These are phyloP conservation scores for Barnettozyma siamensis DNA, from an alignment of 805 yeast genomes.

Conservation along the genomic window DNA sequence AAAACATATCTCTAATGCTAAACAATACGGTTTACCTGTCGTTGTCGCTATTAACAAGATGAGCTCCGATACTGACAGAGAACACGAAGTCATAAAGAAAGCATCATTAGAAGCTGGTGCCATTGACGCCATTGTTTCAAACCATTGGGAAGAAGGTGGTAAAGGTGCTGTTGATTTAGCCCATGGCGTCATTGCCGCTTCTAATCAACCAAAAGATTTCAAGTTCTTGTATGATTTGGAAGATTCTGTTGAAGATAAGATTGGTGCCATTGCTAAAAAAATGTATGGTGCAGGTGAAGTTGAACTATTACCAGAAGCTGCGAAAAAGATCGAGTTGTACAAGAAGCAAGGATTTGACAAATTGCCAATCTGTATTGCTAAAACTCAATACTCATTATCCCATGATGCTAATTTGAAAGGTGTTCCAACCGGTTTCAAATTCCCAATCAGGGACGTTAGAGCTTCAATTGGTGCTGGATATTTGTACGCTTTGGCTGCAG, in stretches of 20 bases:
- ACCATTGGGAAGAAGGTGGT: slow-evolving; percentile 97
- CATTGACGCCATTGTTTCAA: slow-evolving; percentile 78
- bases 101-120: slow-evolving; percentile 93
- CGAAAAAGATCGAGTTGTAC: slow-evolving; percentile 62
- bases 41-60: slow-evolving; percentile 92
- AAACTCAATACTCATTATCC: slow-evolving; percentile 79
- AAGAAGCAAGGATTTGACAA: slow-evolving; percentile 71
- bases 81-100: slow-evolving; percentile 70
- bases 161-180: slow-evolving; percentile 83
- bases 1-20: slow-evolving; percentile 85
- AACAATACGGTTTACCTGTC: slow-evolving; percentile 82
- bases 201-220: slow-evolving; percentile 44
- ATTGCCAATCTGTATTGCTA: slow-evolving; percentile 79
- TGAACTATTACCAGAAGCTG: slow-evolving; percentile 78
- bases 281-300: slow-evolving; percentile 92
- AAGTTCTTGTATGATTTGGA: slow-evolving; percentile 66
- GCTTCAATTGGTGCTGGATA: slow-evolving; percentile 81
- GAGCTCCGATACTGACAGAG: slow-evolving; percentile 74
- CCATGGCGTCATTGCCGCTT: slow-evolving; percentile 71
- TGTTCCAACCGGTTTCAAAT: slow-evolving; percentile 72
- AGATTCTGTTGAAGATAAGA: slow-evolving; percentile 72
- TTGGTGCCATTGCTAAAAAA: slow-evolving; percentile 69
- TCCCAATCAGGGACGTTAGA: slow-evolving; percentile 78
- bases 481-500: slow-evolving; percentile 79
- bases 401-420: slow-evolving; percentile 81